These are phyloP conservation scores for Nakazawaea pomicola DNA, from an alignment of 805 yeast genomes.

Conservation along the genomic window DNA sequence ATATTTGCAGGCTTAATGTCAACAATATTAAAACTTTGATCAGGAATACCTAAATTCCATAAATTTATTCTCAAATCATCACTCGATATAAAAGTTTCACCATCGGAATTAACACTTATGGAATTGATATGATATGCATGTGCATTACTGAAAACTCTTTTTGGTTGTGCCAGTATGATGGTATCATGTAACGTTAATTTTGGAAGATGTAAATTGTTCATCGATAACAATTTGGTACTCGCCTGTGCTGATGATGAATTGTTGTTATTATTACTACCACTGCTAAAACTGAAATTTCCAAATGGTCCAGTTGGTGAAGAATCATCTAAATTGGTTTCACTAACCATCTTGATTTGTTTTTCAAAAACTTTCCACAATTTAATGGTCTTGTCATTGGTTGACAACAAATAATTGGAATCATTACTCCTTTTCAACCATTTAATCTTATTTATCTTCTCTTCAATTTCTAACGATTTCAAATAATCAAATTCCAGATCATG, in stretches of 20 bases:
- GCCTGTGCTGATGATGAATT: background rate
- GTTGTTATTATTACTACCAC: background rate
- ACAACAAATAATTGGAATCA: conserved; percentile 82
- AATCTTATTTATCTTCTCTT: conserved; percentile 95
- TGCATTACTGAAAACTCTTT: conserved; percentile 87
- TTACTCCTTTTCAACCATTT: conserved; percentile 91
- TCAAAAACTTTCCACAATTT: conserved; percentile 96
- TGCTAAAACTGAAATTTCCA: conserved; percentile 7
- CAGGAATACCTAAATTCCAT: conserved; percentile 93
- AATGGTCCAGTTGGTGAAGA: background rate
- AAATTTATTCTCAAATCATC: conserved; percentile 94
- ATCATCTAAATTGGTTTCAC: conserved; percentile 76
- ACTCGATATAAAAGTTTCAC: conserved; percentile 87
- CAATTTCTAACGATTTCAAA: conserved; percentile 91
- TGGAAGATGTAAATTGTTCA: conserved; percentile 65
- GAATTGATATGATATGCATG: conserved; percentile 98
- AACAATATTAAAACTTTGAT: conserved; percentile 93
- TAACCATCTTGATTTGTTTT: conserved; percentile 84
- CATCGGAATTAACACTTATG: conserved; percentile 89
- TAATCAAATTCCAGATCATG: conserved; percentile 99
- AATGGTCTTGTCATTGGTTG: conserved; percentile 97
- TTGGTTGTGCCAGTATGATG: conserved; percentile 92
- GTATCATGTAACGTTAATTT: conserved; percentile 90
- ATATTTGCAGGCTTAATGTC: conserved; percentile 97
- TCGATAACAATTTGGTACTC: conserved; percentile 22